phyloP scores from a whole-genome alignment of 805 yeast genomes.

The Candida krabiensis region DNA sequence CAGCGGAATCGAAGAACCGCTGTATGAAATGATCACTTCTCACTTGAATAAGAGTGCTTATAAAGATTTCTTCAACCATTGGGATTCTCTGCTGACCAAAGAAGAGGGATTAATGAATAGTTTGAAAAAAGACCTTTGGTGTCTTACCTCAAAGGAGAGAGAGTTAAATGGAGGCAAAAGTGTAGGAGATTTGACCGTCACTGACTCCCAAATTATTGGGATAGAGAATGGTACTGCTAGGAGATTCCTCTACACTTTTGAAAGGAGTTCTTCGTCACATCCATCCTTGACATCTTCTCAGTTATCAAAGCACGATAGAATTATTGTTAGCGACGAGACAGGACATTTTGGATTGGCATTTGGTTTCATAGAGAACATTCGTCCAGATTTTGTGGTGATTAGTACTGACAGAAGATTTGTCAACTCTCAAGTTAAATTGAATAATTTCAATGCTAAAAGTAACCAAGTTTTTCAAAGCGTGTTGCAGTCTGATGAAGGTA shows the following conservation, averaged over 20 bases:
- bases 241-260: conserved; percentile 49
- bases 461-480: conserved; percentile 57
- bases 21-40: conserved; percentile 48
- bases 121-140: conserved; percentile 68
- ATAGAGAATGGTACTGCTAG: conserved; percentile 14
- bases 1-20: conserved; percentile 51
- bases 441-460: conserved; percentile 40
- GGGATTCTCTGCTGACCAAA: conserved; percentile 71
- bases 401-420: conserved; percentile 53
- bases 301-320: conserved; percentile 56
- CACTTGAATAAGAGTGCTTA: conserved; percentile 48
- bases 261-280: conserved; percentile 29
- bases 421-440: conserved; percentile 37
- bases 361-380: conserved; percentile 53
- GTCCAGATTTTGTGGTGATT: conserved; percentile 44
- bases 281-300: conserved; percentile 42
- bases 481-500: conserved; percentile 26
- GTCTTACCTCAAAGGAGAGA: conserved; percentile 53
- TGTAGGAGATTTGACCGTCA: conserved; percentile 50
- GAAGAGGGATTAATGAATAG: conserved; percentile 64
- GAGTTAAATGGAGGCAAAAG: conserved; percentile 63
- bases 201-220: conserved; percentile 26
- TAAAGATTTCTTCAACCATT: conserved; percentile 58
- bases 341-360: conserved; percentile 75
- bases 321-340: conserved; percentile 73